A percentile compares a stretch with the other conserved stretches of the same genome.
Conservation (phyloP, 2,329 filamentous ascomycete genomes). For the Ceratocystis huliohia region DNA sequence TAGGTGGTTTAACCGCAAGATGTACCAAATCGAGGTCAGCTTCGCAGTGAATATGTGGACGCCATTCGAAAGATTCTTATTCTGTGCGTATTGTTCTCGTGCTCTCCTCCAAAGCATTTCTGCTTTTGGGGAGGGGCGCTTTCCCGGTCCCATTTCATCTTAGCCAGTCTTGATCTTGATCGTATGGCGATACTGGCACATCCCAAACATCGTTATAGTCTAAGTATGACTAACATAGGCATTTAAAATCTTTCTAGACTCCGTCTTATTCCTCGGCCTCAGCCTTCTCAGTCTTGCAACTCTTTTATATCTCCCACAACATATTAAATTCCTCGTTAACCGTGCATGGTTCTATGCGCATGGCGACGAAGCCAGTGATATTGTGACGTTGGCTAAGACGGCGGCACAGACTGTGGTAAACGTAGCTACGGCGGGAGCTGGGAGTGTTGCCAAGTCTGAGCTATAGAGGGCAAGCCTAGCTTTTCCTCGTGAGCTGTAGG, state of each 20-base stretch:
- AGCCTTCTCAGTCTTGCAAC: conserved; percentile 76
- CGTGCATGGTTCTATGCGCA: conserved; percentile 92
- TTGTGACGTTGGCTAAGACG: conserved; percentile 36
- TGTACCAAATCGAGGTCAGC: conserved; percentile 97
- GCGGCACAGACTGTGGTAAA: conserved; percentile 27
- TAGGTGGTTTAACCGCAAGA: conserved; percentile 77
- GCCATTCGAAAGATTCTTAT: conserved; percentile 88
- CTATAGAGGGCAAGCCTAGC: conserved; percentile 24
- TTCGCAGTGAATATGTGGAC: conserved; percentile 97
- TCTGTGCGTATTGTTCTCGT: conserved; percentile 54
- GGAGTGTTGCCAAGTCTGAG: conserved; percentile 26
- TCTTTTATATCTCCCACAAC: conserved; percentile 85
- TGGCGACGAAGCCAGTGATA: conserved; percentile 53
- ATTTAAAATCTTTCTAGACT: conserved; percentile 45
- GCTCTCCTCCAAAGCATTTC: not conserved
- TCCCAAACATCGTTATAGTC: conserved; percentile 8
- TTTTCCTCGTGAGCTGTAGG: not conserved
- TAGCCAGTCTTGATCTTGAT: not conserved
- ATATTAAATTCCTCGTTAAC: conserved; percentile 67
- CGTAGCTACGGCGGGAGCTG: conserved; percentile 23
- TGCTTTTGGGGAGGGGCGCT: not conserved
- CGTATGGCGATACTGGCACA: conserved; percentile 3
- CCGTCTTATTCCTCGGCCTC: conserved; percentile 78
- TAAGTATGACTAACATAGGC: not conserved
- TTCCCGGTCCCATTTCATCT: not conserved